phyloP scores from a whole-genome alignment of 2,329 filamentous ascomycete species.

The Exophiala aquamarina region DNA sequence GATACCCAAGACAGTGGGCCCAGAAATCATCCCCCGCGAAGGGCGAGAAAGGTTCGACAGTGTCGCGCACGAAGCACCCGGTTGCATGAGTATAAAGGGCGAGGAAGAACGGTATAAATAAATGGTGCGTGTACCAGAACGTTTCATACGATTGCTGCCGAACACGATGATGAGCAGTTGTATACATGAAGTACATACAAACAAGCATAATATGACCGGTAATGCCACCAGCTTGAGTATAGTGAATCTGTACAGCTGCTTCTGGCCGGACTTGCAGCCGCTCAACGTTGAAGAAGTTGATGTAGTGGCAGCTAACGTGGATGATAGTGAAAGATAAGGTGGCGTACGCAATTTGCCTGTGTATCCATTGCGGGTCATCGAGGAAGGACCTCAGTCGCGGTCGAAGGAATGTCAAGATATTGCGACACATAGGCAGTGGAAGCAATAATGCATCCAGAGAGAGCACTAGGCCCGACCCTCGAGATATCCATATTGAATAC shows the following conservation, averaged over 20 bases:
- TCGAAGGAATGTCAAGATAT: conserved; percentile 76
- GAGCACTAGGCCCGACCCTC: conserved; percentile 85
- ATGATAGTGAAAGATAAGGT: conserved; percentile 78
- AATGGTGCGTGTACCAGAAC: conserved; percentile 98
- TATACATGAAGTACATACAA: conserved; percentile 99
- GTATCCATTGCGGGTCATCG: conserved; percentile 97
- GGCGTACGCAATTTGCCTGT: conserved; percentile 91
- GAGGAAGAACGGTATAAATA: conserved; percentile 95
- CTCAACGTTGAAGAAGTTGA: conserved; percentile 99
- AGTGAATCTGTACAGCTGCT: conserved; percentile 86
- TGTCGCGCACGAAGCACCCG: conserved; percentile 93
- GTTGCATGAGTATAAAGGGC: conserved; percentile 94
- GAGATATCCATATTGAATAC: conserved; percentile 93
- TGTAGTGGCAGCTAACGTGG: conserved; percentile 81
- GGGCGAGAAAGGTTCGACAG: conserved; percentile 69
- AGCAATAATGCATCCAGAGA: conserved; percentile 85
- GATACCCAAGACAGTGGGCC: conserved; percentile 89
- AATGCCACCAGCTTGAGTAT: conserved; percentile 81
- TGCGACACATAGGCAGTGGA: conserved; percentile 90
- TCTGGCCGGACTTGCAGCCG: conserved; percentile 75
- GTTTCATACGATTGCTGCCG: conserved; percentile 97
- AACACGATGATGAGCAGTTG: conserved; percentile 87
- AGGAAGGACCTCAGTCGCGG: conserved; percentile 85
- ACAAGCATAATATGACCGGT: conserved; percentile 97
- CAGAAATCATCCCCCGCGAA: conserved; percentile 82